Conservation (phyloP, 2,329 filamentous ascomycete genomes). For the Penicillium thymicola region DNA sequence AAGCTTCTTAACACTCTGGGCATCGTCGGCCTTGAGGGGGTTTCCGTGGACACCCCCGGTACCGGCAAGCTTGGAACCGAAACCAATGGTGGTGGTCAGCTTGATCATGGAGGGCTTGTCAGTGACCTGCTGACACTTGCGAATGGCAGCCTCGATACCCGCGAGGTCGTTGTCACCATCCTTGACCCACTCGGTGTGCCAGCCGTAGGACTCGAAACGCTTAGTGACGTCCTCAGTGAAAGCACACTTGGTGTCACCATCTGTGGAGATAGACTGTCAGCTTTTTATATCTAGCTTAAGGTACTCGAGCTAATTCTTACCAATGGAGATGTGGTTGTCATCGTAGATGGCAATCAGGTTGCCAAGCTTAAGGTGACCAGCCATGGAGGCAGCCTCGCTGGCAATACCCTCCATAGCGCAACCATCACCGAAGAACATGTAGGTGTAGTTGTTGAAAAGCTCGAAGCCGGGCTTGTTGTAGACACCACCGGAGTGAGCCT, state of each 20-base stretch:
- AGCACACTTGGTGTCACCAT: conserved; percentile 91
- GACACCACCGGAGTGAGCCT: conserved; percentile 81
- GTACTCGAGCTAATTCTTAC: conserved; percentile 41
- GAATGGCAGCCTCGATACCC: conserved; percentile 82
- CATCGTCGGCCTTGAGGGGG: conserved; percentile 90
- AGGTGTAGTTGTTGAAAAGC: conserved; percentile 95
- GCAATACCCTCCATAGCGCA: conserved; percentile 99
- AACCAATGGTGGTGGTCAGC: conserved; percentile 95
- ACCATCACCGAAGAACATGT: conserved; percentile 93
- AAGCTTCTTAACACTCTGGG: conserved; percentile 87
- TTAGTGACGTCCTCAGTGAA: conserved; percentile 97
- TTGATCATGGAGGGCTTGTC: conserved; percentile 98
- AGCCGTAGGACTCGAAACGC: conserved; percentile 95
- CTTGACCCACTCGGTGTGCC: conserved; percentile 81
- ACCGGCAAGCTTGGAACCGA: conserved; percentile 87
- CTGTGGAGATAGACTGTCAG: conserved; percentile 41
- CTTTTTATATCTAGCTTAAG: not conserved
- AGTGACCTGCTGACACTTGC: conserved; percentile 78
- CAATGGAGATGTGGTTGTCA: conserved; percentile 93
- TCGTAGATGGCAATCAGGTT: conserved; percentile 97
- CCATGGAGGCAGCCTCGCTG: conserved; percentile 83
- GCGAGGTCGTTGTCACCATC: conserved; percentile 87
- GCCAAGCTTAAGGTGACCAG: conserved; percentile 94
- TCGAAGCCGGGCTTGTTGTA: conserved; percentile 98
- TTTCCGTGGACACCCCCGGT: conserved; percentile 96